Evolutionary conservation across 1,139 yeast species (phyloP), one percentile per base, ranked within the genome.

Genomic region (Zygosaccharomyces sapae): DNA sequence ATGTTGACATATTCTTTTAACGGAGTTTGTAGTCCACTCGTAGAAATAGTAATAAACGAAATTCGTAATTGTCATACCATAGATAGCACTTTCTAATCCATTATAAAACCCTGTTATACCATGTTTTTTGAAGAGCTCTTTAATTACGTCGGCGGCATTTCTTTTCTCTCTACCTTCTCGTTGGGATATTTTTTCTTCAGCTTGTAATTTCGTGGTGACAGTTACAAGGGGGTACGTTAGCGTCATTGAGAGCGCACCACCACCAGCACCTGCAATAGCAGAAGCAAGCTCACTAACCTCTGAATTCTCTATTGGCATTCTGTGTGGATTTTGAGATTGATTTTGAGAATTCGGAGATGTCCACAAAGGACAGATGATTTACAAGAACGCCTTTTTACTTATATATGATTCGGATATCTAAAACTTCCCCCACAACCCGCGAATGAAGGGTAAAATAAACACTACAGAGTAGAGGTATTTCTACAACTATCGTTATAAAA

Each of bases 191-290:
- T 59, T 61, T 40, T 61, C 61, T 51, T 63, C 58, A 43, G 69
- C 67, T 65, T 88, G 96, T 7, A 95, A 94, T 46, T 86, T 76
- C 1, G 96, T 87, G 2, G 95, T 83, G 50, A 87, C 70, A 1
- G 95, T 85, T 51, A 86, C 88, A 58, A 88, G 71, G 8, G 97
- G 96, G 62, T 88, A 86, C 2, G 96, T 86, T 38, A 85, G 82
- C 1, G 84, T 76, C 83, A 88, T 85, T 6, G 95, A 80, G 40
- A 87, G 75, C 36, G 94, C 89, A 19, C 97, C 97, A 33, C 96
- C 96, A 9, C 92, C 85, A 43, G 96, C 95, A 10, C 97, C 97
- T 9, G 96, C 86, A 19, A 89, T 69, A 12, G 96, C 96, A 62
- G 89, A 96, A 35, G 94, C 90, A 35, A 60, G 40, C 35, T 49